Base-by-base conservation (phyloP, 2,329 filamentous ascomycete genomes). In the Fusarium graminum region DNA sequence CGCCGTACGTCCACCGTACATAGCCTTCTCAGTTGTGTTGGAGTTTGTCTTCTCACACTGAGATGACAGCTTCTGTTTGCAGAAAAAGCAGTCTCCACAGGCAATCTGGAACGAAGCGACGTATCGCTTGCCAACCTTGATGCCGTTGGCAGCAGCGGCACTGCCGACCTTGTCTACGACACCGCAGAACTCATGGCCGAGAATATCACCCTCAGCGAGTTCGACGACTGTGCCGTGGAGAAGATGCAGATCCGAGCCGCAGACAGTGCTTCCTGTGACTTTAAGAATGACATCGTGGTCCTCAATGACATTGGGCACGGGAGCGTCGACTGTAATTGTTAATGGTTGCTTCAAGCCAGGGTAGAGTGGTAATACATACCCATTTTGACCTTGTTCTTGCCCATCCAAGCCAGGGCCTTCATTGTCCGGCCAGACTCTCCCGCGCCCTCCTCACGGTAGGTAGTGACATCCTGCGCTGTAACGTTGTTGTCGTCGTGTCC, bases 21-120 rank as follows among this genome's bases (percentile, higher is more conserved):
- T 90, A 52, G 85, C 87, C 67, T 91, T 89, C 65, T 86, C 85
- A 42, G 88, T 84, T 0, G 84, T 88, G 75, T 92, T 95, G 40
- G 88, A 80, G 76, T 93, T 95, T 1, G 92, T 96, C 77, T 83
- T 87, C 72, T 93, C 91, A 76, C 93, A 97, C 72, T 92, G 89
- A 16, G 90, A 93, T 0, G 89, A 92, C 2, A 92, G 82, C 76
- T 93, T 92, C 78, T 92, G 85, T 67, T 90, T 85, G 81, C 93
- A 97, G 77, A 89, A 94, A 77, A 87, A 90, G 80, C 93, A 97
- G 53, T 82, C 80, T 9, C 85, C 86, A 62, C 86, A 88, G 0
- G 92, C 91, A 73, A 97, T 95, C 76, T 95, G 92, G 81, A 97
- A 97, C 11, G 89, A 91, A 1, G 91, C 92, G 2, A 97, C 93